phyloP scores from a whole-genome alignment of 2,329 filamentous ascomycete species.

The Xylariales sp. region DNA sequence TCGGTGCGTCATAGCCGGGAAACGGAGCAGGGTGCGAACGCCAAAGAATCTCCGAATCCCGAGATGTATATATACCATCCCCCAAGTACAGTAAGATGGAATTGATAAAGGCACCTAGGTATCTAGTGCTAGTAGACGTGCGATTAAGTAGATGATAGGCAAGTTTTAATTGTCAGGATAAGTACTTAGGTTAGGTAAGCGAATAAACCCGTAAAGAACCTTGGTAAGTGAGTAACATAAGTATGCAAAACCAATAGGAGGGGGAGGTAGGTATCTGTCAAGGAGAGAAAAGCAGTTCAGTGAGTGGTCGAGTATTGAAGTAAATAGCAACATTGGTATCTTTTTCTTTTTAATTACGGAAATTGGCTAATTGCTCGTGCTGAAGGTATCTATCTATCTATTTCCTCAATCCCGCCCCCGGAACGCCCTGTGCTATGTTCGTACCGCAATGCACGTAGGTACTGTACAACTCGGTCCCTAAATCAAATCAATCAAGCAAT shows the following conservation, averaged over 20 bases:
- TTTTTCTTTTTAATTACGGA: slow-evolving; percentile 11
- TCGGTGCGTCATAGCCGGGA: slow-evolving; percentile 21
- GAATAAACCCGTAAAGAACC: too few relatives aligned
- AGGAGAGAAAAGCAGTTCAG: too few relatives aligned
- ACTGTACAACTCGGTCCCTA: too few relatives aligned
- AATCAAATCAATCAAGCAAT: background rate
- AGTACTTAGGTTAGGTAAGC: background rate
- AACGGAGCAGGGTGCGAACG: slow-evolving; percentile 3
- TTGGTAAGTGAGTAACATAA: too few relatives aligned
- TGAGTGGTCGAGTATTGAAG: background rate
- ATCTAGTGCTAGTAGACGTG: too few relatives aligned
- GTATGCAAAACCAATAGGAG: too few relatives aligned
- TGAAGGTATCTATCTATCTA: slow-evolving; percentile 33
- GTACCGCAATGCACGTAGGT: slow-evolving; percentile 5
- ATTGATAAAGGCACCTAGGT: background rate
- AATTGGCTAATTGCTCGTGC: slow-evolving; percentile 12
- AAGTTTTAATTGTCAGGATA: background rate
- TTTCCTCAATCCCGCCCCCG: background rate
- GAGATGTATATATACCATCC: slow-evolving; percentile 17
- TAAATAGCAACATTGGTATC: background rate
- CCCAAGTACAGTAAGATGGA: background rate
- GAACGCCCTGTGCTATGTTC: slow-evolving; percentile 21
- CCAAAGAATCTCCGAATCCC: slow-evolving; percentile 45
- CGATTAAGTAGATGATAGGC: too few relatives aligned
- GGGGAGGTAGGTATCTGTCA: too few relatives aligned